phyloP scores from a whole-genome alignment of 1,139 yeast species.

The Kodamaea plutei region DNA sequence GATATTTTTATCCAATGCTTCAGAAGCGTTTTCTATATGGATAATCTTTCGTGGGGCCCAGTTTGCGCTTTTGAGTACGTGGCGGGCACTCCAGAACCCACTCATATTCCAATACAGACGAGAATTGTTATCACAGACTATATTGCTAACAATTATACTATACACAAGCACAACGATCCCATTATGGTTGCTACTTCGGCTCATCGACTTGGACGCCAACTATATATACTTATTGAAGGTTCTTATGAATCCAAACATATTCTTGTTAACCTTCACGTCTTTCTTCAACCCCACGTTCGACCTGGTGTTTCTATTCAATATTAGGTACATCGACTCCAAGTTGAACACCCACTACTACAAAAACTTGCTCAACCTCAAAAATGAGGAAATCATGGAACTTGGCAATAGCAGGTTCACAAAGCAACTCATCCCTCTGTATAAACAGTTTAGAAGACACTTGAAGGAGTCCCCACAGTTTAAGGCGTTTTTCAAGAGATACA shows the following conservation, averaged over 20 bases:
- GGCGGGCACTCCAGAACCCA: conserved; percentile 44
- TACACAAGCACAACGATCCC: conserved; percentile 10
- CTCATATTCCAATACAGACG: conserved; percentile 24
- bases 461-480: conserved; percentile 13
- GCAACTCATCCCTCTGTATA: conserved; percentile 5
- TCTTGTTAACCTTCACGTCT: conserved; percentile 34
- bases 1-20: conserved; percentile 45
- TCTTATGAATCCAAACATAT: conserved; percentile 41
- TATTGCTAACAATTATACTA: conserved; percentile 22
- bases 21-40: conserved; percentile 40
- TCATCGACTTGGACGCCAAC: conserved; percentile 34
- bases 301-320: conserved; percentile 33
- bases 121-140: conserved; percentile 1
- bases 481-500: conserved; percentile 12
- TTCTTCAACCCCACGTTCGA: conserved; percentile 39
- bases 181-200: conserved; percentile 27
- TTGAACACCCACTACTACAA: conserved; percentile 17
- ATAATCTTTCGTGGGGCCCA: conserved; percentile 53
- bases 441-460: conserved; percentile 8
- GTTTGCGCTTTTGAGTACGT: conserved; percentile 46
- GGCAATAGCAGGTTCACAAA: not conserved
- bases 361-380: conserved; percentile 4
- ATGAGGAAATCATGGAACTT: conserved; percentile 6
- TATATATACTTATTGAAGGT: conserved; percentile 28
- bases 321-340: conserved; percentile 36